Percentiles rank a stretch among this genome's conserved stretches.
Conservation (phyloP, 805 yeast genomes). For the Candida tibetensis region DNA sequence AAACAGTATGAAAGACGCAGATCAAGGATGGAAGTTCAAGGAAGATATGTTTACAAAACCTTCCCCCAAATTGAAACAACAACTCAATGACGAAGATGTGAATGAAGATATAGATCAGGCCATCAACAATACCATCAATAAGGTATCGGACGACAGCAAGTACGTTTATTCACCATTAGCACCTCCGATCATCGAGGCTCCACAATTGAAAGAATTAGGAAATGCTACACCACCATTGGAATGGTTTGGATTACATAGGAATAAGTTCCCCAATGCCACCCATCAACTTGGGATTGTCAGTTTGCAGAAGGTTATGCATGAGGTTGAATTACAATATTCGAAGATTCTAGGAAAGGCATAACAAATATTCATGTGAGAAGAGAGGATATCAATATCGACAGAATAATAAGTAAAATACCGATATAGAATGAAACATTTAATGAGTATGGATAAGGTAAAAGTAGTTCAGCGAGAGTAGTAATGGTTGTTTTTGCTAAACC, state of each 20-base stretch:
- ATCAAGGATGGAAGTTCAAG: conserved; percentile 22
- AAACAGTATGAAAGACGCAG: conserved; percentile 25
- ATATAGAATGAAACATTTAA: no score
- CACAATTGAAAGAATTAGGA: conserved; percentile 86
- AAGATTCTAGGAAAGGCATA: conserved; percentile 46
- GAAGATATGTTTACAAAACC: conserved; percentile 16
- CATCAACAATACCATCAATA: conserved; percentile 34
- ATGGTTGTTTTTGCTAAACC: no score
- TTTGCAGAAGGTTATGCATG: conserved; percentile 68
- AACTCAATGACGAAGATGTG: conserved; percentile 16
- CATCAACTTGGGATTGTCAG: conserved; percentile 76
- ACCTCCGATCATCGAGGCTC: conserved; percentile 83
- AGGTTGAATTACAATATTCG: conserved; percentile 57
- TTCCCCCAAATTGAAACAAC: conserved; percentile 13
- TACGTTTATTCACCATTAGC: conserved; percentile 62
- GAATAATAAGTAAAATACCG: no score
- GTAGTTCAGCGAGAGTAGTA: no score
- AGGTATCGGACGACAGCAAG: conserved; percentile 35
- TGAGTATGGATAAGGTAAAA: no score
- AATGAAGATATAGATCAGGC: conserved; percentile 33
- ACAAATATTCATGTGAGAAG: no score
- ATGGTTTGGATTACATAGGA: conserved; percentile 94
- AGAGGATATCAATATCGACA: no score
- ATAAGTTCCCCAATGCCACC: conserved; percentile 79
- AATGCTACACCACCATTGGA: conserved; percentile 97